Percentiles rank a stretch among this genome's conserved stretches.
Evolutionary conservation across 108 stramenopile species (phyloP).

Genomic region (Asterionellopsis glacialis): DNA sequence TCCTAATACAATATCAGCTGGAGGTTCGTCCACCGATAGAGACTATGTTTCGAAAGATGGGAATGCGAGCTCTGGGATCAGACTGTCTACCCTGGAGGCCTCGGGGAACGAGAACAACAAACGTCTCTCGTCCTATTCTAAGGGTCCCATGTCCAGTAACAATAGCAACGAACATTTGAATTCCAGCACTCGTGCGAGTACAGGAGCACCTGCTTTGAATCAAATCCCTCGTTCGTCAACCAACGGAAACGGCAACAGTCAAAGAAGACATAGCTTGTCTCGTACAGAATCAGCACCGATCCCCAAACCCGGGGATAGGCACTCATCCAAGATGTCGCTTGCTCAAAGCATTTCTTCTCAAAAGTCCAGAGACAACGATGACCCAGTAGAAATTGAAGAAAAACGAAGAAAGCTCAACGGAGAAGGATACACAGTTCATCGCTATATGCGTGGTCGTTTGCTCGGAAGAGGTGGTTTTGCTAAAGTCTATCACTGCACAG

Average conservation of each 20-base stretch:
- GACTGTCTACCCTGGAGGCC: constrained; percentile 27
- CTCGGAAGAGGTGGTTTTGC: constrained; percentile 95
- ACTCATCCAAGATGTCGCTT: neutral
- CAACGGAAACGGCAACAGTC: constrained; percentile 4
- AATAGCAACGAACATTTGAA: constrained; percentile 4
- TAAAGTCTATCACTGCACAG: constrained; percentile 84
- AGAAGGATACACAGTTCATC: constrained; percentile 81
- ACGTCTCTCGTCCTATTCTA: constrained; percentile 17
- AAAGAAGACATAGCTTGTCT: neutral
- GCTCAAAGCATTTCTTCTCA: neutral
- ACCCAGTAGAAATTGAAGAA: constrained; percentile 58
- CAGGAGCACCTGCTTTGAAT: neutral
- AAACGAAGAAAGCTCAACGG: constrained; percentile 65
- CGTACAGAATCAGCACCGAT: neutral
- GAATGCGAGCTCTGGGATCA: neutral
- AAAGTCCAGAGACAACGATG: neutral
- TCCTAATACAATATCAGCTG: constrained; percentile 28
- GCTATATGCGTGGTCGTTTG: constrained; percentile 71
- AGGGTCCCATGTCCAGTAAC: constrained; percentile 4
- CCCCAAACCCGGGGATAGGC: neutral
- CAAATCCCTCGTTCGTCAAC: neutral
- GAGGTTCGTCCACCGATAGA: constrained; percentile 11
- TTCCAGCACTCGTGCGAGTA: neutral
- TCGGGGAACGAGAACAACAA: constrained; percentile 34
- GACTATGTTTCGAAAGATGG: too few relatives aligned